Base-by-base conservation (phyloP, 1,284 basidiomycete species). In the Ceratobasidium sp. region DNA sequence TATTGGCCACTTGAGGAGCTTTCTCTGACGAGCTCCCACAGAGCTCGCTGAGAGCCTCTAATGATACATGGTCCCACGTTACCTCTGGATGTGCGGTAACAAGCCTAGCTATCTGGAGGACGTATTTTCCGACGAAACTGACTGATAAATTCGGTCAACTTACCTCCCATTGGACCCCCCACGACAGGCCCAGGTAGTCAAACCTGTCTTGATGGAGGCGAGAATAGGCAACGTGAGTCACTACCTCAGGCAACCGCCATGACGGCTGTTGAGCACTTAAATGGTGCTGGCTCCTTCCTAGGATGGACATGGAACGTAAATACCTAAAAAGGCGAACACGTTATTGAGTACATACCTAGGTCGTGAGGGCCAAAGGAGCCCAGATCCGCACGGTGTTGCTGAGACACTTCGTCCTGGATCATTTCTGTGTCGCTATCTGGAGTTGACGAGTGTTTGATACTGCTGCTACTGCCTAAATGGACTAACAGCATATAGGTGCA, bases 151-250 rank as follows among this genome's bases (percentile, higher is more conserved):
- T 17, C 15, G 8, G 36, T 36, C 14, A 36, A 41, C 66, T n/a
- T 29, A 48, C 69, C 69, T 73, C 69, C 69, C 69, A 77, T 47
- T 77, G 76, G 1, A 75, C 76, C 22, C 33, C 60, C 76, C 76
- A 77, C 2, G 76, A 45, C 3, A 77, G 33, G 15, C 54, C 60
- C n/a, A 74, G 29, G 17, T 48, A 57, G 36, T 76, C 76, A 60
- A 76, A 76, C 51, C 29, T 54, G 9, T 51, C 24, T 8, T 64
- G 65, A 57, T 75, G 73, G 6, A 11, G n/a, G 2, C 15, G 15
- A 2, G 76, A 76, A 27, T 75, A 41, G 7, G 74, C 74, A 1
- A 76, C 24, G 0, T 41, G 9, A 22, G 22, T 24, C 9, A 44
- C 29, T 5, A 53, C 41, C 9, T 50, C 11, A 4, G 56, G 69